These are phyloP conservation scores for Scedosporium boydii DNA, from an alignment of 2,329 filamentous ascomycete species.

Conservation along the genomic window DNA sequence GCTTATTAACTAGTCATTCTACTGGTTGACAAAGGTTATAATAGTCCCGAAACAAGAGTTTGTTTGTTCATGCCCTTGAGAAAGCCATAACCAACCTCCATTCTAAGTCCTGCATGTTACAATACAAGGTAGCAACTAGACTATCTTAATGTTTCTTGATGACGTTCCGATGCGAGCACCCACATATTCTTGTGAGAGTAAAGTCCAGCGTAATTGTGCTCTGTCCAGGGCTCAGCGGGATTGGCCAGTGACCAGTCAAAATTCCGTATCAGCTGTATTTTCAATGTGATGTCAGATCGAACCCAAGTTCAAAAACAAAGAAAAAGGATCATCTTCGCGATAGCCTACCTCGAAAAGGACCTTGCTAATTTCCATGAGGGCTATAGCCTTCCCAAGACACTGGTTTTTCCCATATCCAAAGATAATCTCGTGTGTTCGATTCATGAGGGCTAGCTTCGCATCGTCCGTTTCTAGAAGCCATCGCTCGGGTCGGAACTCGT, in stretches of 20 bases:
- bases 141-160: too few species aligned
- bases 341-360: conserved; percentile 27
- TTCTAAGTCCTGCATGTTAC: too few species aligned
- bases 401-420: conserved; percentile 29
- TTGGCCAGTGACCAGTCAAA: conserved; percentile 12
- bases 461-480: conserved; percentile 27
- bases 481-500: conserved; percentile 23
- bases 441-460: conserved; percentile 22
- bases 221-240: conserved; percentile 10
- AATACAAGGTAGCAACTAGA: too few species aligned
- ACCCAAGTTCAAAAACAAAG: neutral
- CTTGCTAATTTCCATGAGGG: conserved; percentile 29
- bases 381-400: conserved; percentile 27
- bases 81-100: too few species aligned
- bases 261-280: conserved; percentile 9
- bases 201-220: conserved; percentile 8
- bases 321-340: neutral
- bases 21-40: too few species aligned
- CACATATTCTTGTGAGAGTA: conserved; percentile 10
- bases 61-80: too few species aligned
- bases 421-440: conserved; percentile 25
- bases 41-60: too few species aligned
- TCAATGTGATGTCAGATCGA: neutral
- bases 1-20: too few species aligned
- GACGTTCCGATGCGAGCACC: conserved; percentile 9